Evolutionary conservation across 208 protist genomes (phyloP).

Genomic region (Wallacemonas sp.): DNA sequence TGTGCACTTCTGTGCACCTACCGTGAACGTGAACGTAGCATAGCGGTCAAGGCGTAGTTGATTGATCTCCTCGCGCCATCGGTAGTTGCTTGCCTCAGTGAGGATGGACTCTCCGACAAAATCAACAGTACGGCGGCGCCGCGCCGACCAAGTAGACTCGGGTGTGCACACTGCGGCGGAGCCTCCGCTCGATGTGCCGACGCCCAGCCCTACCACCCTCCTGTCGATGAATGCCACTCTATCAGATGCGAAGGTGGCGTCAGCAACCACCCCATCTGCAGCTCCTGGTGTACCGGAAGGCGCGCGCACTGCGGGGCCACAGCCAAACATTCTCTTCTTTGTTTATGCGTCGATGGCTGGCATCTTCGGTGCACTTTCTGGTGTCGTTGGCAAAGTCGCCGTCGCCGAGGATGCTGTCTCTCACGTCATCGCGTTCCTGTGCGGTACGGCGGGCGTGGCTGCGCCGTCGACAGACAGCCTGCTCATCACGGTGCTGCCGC

Average conservation of each 20-base stretch:
- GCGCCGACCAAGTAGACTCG: no score
- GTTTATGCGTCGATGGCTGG: slow-evolving; percentile 70
- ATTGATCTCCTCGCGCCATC: no score
- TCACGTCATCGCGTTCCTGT: background rate
- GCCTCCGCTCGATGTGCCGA: background rate
- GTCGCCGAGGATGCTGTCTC: slow-evolving; percentile 26
- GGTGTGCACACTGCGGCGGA: background rate
- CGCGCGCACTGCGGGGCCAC: background rate
- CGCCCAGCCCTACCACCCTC: background rate
- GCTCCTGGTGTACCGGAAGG: background rate
- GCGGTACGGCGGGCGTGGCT: background rate
- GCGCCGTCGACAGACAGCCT: background rate
- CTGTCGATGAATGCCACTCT: background rate
- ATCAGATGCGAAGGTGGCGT: background rate
- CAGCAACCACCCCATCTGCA: background rate
- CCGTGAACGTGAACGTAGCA: no score
- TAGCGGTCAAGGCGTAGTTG: no score
- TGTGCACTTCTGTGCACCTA: no score
- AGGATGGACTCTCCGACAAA: background rate
- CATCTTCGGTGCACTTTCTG: slow-evolving; percentile 61
- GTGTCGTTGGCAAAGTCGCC: slow-evolving; percentile 71
- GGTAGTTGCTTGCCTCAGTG: no score
- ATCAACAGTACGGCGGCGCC: background rate
- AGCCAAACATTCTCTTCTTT: slow-evolving; percentile 36
- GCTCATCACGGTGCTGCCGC: slow-evolving; percentile 1